Conservation (phyloP, 257 asterid genomes). For the Petunia secreta region DNA sequence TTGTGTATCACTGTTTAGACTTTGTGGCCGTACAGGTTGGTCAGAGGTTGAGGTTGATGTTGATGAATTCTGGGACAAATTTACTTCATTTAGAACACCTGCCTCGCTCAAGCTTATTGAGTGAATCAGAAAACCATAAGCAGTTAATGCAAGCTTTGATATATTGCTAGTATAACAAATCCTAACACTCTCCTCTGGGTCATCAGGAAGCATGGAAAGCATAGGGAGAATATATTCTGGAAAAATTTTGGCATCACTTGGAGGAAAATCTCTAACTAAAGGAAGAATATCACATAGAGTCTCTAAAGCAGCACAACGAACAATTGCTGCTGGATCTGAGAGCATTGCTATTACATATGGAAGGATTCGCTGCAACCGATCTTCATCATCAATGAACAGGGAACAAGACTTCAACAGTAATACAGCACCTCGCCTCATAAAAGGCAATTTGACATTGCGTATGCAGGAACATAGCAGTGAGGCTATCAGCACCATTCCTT, state of each 20-base stretch:
- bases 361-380: slow-evolving; percentile 93
- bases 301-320: slow-evolving; percentile 97
- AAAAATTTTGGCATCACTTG: slow-evolving; percentile 99
- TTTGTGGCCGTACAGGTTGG: slow-evolving; percentile 50
- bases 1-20: slow-evolving; percentile 70
- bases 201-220: slow-evolving; percentile 99
- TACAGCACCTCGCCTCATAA: slow-evolving; percentile 90
- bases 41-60: slow-evolving; percentile 49
- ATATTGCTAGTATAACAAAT: slow-evolving; percentile 94
- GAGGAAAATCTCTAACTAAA: slow-evolving; percentile 93
- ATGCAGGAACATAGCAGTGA: slow-evolving; percentile 96
- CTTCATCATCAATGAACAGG: slow-evolving; percentile 91
- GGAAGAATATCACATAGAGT: slow-evolving; percentile 97
- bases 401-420: slow-evolving; percentile 91
- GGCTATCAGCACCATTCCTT: slow-evolving; percentile 99
- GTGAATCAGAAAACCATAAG: slow-evolving; percentile 94
- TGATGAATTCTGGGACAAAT: slow-evolving; percentile 60
- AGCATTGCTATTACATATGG: slow-evolving; percentile 95
- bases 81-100: slow-evolving; percentile 88
- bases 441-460: slow-evolving; percentile 93
- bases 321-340: slow-evolving; percentile 97
- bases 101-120: slow-evolving; percentile 97
- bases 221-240: slow-evolving; percentile 98
- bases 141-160: slow-evolving; percentile 91
- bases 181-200: slow-evolving; percentile 99